Conservation (phyloP, 2,329 filamentous ascomycete species). For the Ciborinia camelliae region DNA sequence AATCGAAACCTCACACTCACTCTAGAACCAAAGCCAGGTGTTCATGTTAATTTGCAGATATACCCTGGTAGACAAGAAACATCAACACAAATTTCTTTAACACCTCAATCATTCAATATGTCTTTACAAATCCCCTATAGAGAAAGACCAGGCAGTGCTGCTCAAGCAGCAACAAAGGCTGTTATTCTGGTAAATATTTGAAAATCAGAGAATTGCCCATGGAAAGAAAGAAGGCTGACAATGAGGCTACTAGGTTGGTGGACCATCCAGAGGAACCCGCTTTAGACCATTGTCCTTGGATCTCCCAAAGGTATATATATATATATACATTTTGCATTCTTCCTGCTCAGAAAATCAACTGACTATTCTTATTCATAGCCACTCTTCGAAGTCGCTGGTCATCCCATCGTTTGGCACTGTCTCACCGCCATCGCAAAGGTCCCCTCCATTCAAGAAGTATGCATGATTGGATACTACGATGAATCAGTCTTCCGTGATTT, state of each 20-base stretch:
- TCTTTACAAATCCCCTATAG: constrained; percentile 45
- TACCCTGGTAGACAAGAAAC: background rate
- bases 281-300: constrained; percentile 95
- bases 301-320: constrained; percentile 86
- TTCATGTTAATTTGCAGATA: constrained; percentile 4
- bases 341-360: constrained; percentile 5
- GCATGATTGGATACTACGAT: constrained; percentile 98
- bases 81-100: background rate
- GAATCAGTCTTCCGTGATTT: constrained; percentile 96
- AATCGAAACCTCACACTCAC: background rate
- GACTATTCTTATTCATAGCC: constrained; percentile 53
- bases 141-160: constrained; percentile 48
- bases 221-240: constrained; percentile 19
- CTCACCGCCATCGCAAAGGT: constrained; percentile 88
- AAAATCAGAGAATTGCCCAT: background rate
- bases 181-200: constrained; percentile 74
- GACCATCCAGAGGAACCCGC: constrained; percentile 89
- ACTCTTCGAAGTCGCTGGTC: constrained; percentile 95
- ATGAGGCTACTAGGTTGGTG: constrained; percentile 67
- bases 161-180: constrained; percentile 72
- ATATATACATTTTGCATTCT: constrained; percentile 22
- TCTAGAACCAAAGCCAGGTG: constrained; percentile 15
- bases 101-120: constrained; percentile 30
- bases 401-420: constrained; percentile 98
- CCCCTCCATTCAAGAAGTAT: constrained; percentile 89